Base-by-base conservation (phyloP, 1,284 basidiomycete species). In the Austroboletus novae-zelandiae region DNA sequence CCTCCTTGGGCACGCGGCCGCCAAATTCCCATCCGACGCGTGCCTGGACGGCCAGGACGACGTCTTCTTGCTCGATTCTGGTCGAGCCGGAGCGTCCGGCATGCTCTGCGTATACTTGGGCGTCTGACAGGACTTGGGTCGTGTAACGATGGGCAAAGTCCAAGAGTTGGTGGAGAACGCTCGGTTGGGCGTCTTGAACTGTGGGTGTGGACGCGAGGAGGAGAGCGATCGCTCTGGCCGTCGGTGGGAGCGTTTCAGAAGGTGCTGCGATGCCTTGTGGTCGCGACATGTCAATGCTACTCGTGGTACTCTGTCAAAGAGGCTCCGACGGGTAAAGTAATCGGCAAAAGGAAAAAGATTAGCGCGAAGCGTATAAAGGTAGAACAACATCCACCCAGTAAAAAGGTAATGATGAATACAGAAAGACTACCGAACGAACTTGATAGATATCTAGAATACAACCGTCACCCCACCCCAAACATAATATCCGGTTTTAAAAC, bases 101-200 rank as follows among this genome's bases (percentile, higher is more conserved):
- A 67, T 99, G 96, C 61, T 98, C 96, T 1, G 94, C 89, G 66
- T 98, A 96, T 23, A 94, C 84, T 54, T 91, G 84, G 11, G 95
- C 93, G 66, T 96, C 92, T 8, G 86, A 86, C 40, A 99, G 74
- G 14, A 98, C 89, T 58, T 98, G 94, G 27, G 88, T 80, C 1
- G 94, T 94, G 71, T 99, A 99, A 71, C 96, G 80, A 68, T 98
- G 89, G 0, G 96, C 86, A 67, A 99, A 98, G 71, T 99, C 96
- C 49, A 98, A 83, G 5, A 99, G 81, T 67, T 98, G 95, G 60
- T 96, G 89, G 2, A 99, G 79, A 3, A 98, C 96, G 3, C 88
- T 88, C 7, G 95, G 94, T 60, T 98, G 94, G 7, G 90, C 86
- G 71, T 98, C 95, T 56, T 94, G 86, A 0, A 98, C 87, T 5